A percentile compares a stretch with the other conserved stretches of the same genome.
Conservation (phyloP, 192 early-diverging fungal species). For the Linnemannia schmuckeri region DNA sequence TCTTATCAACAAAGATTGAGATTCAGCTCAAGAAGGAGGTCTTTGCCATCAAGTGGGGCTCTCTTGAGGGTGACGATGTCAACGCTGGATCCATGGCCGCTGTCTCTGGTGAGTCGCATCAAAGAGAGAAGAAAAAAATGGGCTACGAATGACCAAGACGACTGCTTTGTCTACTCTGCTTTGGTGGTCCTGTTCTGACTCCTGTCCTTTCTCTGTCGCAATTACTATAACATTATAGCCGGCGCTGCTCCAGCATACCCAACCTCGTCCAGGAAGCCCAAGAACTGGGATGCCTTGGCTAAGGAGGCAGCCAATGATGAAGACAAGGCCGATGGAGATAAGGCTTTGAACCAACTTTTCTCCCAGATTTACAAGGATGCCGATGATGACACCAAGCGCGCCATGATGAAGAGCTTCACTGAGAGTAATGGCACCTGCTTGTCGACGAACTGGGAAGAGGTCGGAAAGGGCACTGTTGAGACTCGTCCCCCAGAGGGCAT, state of each 20-base stretch:
- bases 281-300: constrained; percentile 90
- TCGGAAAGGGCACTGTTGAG: constrained; percentile 86
- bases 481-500: constrained; percentile 94
- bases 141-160: background rate
- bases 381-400: constrained; percentile 85
- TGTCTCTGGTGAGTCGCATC: constrained; percentile 44
- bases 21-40: constrained; percentile 85
- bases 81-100: constrained; percentile 58
- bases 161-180: background rate
- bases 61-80: constrained; percentile 79
- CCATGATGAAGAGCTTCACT: constrained; percentile 98
- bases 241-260: constrained; percentile 56
- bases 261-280: constrained; percentile 65
- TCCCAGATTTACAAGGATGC: constrained; percentile 94
- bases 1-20: constrained; percentile 97
- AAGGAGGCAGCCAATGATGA: constrained; percentile 82
- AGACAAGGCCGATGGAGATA: constrained; percentile 91
- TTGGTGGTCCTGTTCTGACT: background rate
- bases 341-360: constrained; percentile 92
- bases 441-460: constrained; percentile 96
- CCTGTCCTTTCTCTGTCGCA: background rate
- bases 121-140: background rate
- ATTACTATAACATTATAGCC: constrained; percentile 5
- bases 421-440: constrained; percentile 96
- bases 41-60: constrained; percentile 88